A percentile compares a stretch with the other conserved stretches of the same genome.
Evolutionary conservation across 2,329 filamentous ascomycete genomes (phyloP).

Genomic region (Pseudogymnoascus sp.): DNA sequence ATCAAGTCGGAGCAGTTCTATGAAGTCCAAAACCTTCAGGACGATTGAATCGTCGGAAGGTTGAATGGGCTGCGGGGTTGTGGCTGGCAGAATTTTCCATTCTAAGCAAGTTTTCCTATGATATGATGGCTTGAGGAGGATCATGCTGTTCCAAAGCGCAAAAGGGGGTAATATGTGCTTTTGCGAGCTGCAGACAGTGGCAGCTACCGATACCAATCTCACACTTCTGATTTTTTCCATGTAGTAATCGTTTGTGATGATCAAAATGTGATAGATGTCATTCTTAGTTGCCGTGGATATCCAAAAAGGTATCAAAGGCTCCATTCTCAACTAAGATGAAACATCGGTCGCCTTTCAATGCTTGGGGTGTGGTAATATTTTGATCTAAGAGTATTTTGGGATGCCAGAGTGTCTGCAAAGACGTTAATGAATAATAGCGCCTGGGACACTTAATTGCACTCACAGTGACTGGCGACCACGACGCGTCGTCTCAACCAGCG

Average conservation of each 20-base stretch:
- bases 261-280: background rate
- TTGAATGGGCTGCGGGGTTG: background rate
- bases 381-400: background rate
- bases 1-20: conserved; percentile 3
- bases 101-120: background rate
- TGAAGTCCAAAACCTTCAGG: background rate
- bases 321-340: background rate
- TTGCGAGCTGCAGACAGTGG: background rate
- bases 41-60: background rate
- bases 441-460: background rate
- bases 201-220: background rate
- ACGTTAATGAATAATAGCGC: background rate
- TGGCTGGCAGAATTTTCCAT: background rate
- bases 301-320: background rate
- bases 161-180: background rate
- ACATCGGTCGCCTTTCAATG: background rate
- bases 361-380: background rate
- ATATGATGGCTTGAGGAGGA: background rate
- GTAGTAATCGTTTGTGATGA: background rate
- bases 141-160: background rate
- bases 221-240: background rate
- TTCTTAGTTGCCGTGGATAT: background rate
- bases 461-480: background rate
- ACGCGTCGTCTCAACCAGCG: background rate
- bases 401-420: background rate